Percentiles rank a stretch among this genome's conserved stretches.
phyloP scores from a whole-genome alignment of 2,329 filamentous ascomycete species.

The Trichoderma sp. region DNA sequence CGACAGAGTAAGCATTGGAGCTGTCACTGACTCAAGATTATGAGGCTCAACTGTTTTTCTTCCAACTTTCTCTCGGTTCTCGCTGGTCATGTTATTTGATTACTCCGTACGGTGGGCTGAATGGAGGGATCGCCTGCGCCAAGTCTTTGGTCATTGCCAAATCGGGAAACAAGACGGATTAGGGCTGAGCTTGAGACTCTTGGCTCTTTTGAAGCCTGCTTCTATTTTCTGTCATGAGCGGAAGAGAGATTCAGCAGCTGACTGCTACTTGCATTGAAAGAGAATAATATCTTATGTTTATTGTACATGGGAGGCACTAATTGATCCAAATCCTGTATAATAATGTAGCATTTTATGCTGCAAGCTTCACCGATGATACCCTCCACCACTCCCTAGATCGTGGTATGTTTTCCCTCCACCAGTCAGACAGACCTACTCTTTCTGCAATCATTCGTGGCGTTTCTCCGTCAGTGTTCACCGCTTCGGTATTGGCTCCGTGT shows the following conservation, averaged over 20 bases:
- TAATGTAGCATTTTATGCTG: background rate
- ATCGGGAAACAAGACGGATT: background rate
- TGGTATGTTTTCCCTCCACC: background rate
- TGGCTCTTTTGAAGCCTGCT: background rate
- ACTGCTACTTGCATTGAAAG: background rate
- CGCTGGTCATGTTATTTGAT: background rate
- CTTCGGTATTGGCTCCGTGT: background rate
- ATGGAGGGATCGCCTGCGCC: background rate
- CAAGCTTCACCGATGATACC: background rate
- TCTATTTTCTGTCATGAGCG: background rate
- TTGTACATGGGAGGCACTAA: background rate
- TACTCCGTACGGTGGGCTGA: background rate
- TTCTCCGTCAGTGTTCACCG: background rate
- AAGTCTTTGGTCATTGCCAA: background rate
- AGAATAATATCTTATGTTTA: background rate
- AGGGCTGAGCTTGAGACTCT: background rate
- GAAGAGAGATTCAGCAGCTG: background rate
- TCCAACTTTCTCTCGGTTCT: no score
- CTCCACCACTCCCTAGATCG: background rate
- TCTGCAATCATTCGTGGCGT: background rate
- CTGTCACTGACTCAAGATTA: background rate
- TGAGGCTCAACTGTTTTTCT: background rate
- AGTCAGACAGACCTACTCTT: background rate
- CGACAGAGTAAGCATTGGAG: background rate
- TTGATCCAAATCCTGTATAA: background rate